A percentile compares a stretch with the other conserved stretches of the same genome.
phyloP scores from a whole-genome alignment of 2,329 filamentous ascomycete genomes.

The Ophiostoma quercus region DNA sequence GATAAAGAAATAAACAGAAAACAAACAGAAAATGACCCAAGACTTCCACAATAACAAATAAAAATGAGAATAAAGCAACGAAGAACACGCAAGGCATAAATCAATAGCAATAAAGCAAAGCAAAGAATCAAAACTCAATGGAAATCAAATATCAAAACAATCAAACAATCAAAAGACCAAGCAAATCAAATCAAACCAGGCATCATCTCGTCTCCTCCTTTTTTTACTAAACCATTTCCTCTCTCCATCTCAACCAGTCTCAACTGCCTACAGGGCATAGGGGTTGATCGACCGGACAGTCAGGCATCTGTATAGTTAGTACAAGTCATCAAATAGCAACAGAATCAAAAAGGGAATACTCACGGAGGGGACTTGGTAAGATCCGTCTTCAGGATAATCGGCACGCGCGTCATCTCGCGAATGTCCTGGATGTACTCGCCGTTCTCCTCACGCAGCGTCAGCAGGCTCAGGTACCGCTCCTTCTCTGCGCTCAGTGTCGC shows the following conservation, averaged over 20 bases:
- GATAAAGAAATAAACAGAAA: not conserved
- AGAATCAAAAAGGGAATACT: constrained; percentile 43
- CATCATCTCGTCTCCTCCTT: not conserved
- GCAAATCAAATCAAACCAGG: not conserved
- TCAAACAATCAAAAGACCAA: not conserved
- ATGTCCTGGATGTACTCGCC: constrained; percentile 98
- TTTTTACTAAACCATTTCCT: not conserved
- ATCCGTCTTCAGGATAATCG: constrained; percentile 98
- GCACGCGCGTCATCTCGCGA: constrained; percentile 92
- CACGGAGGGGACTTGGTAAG: constrained; percentile 98
- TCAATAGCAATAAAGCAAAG: constrained; percentile 6
- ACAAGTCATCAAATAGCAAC: not conserved
- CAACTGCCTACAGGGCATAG: constrained; percentile 52
- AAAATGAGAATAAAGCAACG: not conserved
- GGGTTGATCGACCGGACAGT: constrained; percentile 81
- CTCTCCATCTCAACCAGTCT: not conserved
- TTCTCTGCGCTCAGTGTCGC: constrained; percentile 71
- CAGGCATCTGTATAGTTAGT: constrained; percentile 59
- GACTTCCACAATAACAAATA: not conserved
- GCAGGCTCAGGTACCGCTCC: constrained; percentile 90
- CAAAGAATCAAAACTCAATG: not conserved
- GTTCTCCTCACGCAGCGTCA: constrained; percentile 83
- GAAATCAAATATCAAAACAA: not conserved
- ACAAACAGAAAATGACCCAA: not conserved
- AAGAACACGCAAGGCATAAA: not conserved